A percentile compares a stretch with the other conserved stretches of the same genome.
Evolutionary conservation across 352 stramenopile genomes (phyloP).

Genomic region (Ophiocytium majus): DNA sequence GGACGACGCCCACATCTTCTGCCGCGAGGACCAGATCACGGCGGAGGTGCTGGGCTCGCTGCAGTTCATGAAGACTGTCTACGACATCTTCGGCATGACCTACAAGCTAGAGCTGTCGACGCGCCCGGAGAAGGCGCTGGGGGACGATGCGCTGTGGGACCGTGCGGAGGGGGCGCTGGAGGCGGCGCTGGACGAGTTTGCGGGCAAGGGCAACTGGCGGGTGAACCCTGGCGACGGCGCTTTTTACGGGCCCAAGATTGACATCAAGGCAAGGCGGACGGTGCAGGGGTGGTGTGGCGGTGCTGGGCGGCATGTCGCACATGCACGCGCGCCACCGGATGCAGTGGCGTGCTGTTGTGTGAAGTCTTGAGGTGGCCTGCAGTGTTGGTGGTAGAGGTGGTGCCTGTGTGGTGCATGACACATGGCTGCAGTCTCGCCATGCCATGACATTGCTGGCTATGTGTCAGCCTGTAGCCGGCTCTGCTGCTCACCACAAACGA

Average conservation of each 20-base stretch:
- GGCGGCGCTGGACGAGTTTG: slow-evolving; percentile 88
- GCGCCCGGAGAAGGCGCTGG: slow-evolving; percentile 91
- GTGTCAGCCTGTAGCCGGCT: no score
- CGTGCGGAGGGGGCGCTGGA: slow-evolving; percentile 76
- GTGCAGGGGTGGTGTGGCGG: no score
- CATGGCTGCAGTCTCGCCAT: no score
- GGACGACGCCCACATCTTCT: slow-evolving; percentile 98
- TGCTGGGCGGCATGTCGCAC: background rate
- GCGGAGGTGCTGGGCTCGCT: slow-evolving; percentile 80
- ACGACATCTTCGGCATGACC: slow-evolving; percentile 93
- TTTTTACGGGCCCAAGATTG: slow-evolving; percentile 99
- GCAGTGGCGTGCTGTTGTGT: background rate
- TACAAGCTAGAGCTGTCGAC: slow-evolving; percentile 96
- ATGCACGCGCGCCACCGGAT: background rate
- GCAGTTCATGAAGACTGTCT: slow-evolving; percentile 96
- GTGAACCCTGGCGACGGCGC: slow-evolving; percentile 95
- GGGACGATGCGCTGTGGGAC: slow-evolving; percentile 88
- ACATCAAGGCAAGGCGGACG: slow-evolving; percentile 86
- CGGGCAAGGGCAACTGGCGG: slow-evolving; percentile 81
- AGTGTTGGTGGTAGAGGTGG: background rate
- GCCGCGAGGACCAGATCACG: slow-evolving; percentile 89
- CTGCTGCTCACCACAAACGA: no score
- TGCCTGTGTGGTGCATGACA: no score
- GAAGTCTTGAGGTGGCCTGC: background rate
- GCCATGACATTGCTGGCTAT: no score